Evolutionary conservation across 306 rosid species (phyloP), one percentile per base, ranked within the genome.

Genomic region (Oemleria cerasiformis): DNA sequence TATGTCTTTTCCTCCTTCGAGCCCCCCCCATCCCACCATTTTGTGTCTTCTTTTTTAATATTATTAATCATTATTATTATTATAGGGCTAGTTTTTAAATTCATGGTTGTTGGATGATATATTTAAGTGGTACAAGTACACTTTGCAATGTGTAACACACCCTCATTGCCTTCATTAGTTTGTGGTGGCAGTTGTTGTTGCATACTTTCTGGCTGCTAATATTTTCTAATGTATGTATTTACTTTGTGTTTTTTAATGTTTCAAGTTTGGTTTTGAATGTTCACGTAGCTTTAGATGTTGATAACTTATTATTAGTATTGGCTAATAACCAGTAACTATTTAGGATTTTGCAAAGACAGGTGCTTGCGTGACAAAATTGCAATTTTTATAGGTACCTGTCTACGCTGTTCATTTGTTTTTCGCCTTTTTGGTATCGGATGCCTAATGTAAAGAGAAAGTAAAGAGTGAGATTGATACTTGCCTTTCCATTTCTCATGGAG

Each of bases 1-100:
- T 39, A 20, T 70, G 34, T 17, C 2, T 56, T 73, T 59, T 61
- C 9, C 40, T 53, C 73, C 7, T 55, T 20, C 21, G 20, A 51
- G 9, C 36, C 64, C 13, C 20, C 73, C 53, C 2, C 63, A 7
- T 9, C 64, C 64, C 25, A 11, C 73, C 55, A 0, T 40, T 74
- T 50, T 17, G 63, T 59, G 77, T 77, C 50, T 42, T 83, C 79
- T 80, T 66, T 70, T 9, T 6, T 57, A 45, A 10, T 45, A 12
- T 45, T 45, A 45, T 44, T 11, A 11, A 11, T 12, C 49, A 30
- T 2, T 30, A 30, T 30, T 30, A 38, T 75, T 30, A 20, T 50
- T 68, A 13, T 76, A 77, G 87, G 78, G 53, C 53, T 74, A 73
- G 80, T 77, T 67, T 56, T 72, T 81, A 53, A 66, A 70, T 79